These are phyloP conservation scores for Globisporangium polare DNA, from an alignment of 352 stramenopile species.

Conservation along the genomic window DNA sequence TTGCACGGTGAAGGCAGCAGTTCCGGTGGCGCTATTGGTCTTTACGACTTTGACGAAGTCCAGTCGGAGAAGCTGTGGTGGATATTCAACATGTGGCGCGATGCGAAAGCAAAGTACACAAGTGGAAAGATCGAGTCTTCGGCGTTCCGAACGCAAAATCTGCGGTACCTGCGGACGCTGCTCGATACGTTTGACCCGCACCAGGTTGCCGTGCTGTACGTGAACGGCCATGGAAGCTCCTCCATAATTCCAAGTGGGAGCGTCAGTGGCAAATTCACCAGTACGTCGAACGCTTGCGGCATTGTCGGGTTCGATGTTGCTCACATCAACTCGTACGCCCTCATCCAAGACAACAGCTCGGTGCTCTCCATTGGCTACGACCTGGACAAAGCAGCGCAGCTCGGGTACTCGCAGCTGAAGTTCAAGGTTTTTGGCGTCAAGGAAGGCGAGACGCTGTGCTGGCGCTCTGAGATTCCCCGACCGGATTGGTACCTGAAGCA, in stretches of 20 bases:
- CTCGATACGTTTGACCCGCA: slow-evolving; percentile 76
- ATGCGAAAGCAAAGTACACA: slow-evolving; percentile 64
- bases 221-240: slow-evolving; percentile 20
- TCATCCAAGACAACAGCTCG: slow-evolving; percentile 63
- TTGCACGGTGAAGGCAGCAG: slow-evolving; percentile 43
- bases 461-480: slow-evolving; percentile 66
- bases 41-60: slow-evolving; percentile 81
- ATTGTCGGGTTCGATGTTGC: slow-evolving; percentile 78
- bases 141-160: slow-evolving; percentile 59
- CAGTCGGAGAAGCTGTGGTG: slow-evolving; percentile 79
- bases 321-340: slow-evolving; percentile 67
- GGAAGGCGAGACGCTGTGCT: slow-evolving; percentile 46
- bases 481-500: slow-evolving; percentile 71
- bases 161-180: slow-evolving; percentile 63
- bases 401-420: slow-evolving; percentile 26
- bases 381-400: slow-evolving; percentile 5
- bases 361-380: slow-evolving; percentile 72
- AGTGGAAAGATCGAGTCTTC: slow-evolving; percentile 68
- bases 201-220: slow-evolving; percentile 75
- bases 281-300: slow-evolving; percentile 26
- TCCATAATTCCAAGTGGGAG: slow-evolving; percentile 27
- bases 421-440: slow-evolving; percentile 68
- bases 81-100: slow-evolving; percentile 75
- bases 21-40: slow-evolving; percentile 48
- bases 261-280: slow-evolving; percentile 13